Percentiles rank a stretch among this genome's conserved stretches.
Evolutionary conservation across 495 filamentous ascomycete species (phyloP).

Genomic region (Penicillium riverlandense): DNA sequence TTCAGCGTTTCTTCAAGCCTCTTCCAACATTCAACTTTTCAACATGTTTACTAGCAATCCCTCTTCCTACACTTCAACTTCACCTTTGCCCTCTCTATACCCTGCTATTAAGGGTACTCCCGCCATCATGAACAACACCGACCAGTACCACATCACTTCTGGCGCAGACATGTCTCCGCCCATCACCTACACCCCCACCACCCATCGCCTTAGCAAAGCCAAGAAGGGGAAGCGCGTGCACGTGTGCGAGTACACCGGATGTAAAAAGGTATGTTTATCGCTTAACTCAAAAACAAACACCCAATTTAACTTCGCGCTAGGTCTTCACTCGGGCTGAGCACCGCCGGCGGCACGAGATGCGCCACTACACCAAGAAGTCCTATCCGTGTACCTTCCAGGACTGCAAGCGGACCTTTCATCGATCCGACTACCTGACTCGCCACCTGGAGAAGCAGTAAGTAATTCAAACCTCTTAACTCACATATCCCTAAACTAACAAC

Average conservation of each 20-base stretch:
- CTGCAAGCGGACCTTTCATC: slow-evolving; percentile 12
- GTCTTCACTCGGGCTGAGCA: slow-evolving; percentile 82
- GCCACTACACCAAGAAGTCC: slow-evolving; percentile 7
- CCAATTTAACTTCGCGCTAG: slow-evolving; percentile 22
- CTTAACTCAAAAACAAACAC: not conserved
- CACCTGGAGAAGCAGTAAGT: slow-evolving; percentile 12
- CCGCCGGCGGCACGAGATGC: slow-evolving; percentile 15
- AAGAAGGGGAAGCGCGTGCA: slow-evolving; percentile 74
- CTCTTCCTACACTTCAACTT: too few species aligned
- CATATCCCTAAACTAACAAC: not conserved
- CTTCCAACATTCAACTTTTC: too few species aligned
- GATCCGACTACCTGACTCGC: slow-evolving; percentile 11
- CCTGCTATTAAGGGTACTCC: too few species aligned
- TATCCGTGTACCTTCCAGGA: slow-evolving; percentile 7
- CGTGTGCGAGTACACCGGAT: slow-evolving; percentile 50
- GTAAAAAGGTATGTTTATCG: slow-evolving; percentile 44
- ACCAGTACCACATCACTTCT: too few species aligned
- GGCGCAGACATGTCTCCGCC: too few species aligned
- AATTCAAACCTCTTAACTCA: not conserved
- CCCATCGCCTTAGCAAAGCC: slow-evolving; percentile 65
- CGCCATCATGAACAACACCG: too few species aligned
- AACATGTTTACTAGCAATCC: too few species aligned
- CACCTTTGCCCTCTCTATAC: too few species aligned
- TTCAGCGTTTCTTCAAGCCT: too few species aligned
- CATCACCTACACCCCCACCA: too few species aligned